Evolutionary conservation across 768 basidiomycete species (phyloP), one percentile per base, ranked within the genome.

Genomic region (Suillus cothurnatus): DNA sequence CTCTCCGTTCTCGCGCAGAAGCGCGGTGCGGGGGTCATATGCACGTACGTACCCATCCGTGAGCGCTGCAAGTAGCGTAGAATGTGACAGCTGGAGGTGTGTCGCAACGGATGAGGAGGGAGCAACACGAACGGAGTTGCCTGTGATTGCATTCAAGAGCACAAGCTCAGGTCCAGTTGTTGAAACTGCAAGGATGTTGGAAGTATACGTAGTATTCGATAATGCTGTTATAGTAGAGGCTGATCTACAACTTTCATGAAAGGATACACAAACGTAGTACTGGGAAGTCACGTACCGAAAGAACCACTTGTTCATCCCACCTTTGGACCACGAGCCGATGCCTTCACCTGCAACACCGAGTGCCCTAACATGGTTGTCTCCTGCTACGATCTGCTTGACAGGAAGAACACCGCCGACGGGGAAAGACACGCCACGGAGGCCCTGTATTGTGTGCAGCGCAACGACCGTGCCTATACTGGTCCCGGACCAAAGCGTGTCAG

Each of bases 401-500:
- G 86, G 82, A 50, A 86, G 79, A n/a, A 74, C 77, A 3, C 87
- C 87, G 14, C 92, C 91, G 39, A 91, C 88, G 32, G 84, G 89
- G 73, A 91, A 95, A 26, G 84, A 84, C 39, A 93, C 90, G 4
- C 92, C 91, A 59, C 88, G 86, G 58, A 86, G 72, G 19, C 88
- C 89, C 57, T 82, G 83, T 36, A 84, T 74, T 49, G 87, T 83
- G 77, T 92, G 88, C 73, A 89, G 85, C 1, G 91, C 89, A 47
- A 83, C 74, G 66, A 97, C 84, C 64, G 81, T 80, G 4, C 97
- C 96, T 34, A 85, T 78, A 64, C 88, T 86, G 11, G 86, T 83
- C 36, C 95, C 96, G 56, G 90, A 81, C 95, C 95, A 97, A 41
- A 99, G 80, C 7, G 90, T 86, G 75, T 98, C 95, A 0, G 94